phyloP scores from a whole-genome alignment of 164 flowering plant species.

The Liriodendron chinense region DNA sequence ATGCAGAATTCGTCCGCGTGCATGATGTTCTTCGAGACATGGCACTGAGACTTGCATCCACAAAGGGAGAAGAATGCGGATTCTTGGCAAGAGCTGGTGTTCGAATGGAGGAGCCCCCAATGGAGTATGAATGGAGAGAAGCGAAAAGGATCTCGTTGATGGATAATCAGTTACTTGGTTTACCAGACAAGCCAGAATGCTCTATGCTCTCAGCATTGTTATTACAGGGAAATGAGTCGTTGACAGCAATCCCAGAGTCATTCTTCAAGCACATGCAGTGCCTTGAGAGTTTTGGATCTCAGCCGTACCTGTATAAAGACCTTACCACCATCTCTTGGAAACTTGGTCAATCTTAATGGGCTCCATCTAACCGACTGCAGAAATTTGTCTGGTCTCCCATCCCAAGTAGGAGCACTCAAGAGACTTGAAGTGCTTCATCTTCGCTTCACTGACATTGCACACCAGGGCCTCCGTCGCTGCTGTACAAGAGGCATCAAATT shows the following conservation, averaged over 20 bases:
- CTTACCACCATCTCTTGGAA: constrained; percentile 14
- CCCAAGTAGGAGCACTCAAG: background rate
- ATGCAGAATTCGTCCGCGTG: background rate
- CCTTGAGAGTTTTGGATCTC: constrained; percentile 17
- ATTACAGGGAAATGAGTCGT: constrained; percentile 3
- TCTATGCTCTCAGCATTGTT: constrained; percentile 6
- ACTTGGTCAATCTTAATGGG: constrained; percentile 3
- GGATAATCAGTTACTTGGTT: background rate
- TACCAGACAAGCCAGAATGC: constrained; percentile 1
- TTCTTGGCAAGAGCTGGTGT: background rate
- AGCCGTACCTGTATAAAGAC: constrained; percentile 3
- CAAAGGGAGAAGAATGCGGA: background rate
- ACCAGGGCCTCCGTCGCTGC: background rate
- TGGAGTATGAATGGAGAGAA: constrained; percentile 7
- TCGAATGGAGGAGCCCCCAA: background rate
- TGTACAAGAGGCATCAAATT: background rate
- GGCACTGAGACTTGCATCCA: constrained; percentile 1
- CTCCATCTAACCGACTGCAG: constrained; percentile 12
- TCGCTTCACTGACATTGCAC: too few relatives aligned
- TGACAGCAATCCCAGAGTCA: constrained; percentile 7
- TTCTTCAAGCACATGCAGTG: constrained; percentile 18
- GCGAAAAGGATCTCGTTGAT: background rate
- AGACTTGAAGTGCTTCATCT: constrained; percentile 7
- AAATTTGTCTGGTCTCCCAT: constrained; percentile 2
- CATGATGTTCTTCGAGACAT: constrained; percentile 11